A percentile compares a stretch with the other conserved stretches of the same genome.
phyloP scores from a whole-genome alignment of 345 rosid species.

The Citrus reticulata region DNA sequence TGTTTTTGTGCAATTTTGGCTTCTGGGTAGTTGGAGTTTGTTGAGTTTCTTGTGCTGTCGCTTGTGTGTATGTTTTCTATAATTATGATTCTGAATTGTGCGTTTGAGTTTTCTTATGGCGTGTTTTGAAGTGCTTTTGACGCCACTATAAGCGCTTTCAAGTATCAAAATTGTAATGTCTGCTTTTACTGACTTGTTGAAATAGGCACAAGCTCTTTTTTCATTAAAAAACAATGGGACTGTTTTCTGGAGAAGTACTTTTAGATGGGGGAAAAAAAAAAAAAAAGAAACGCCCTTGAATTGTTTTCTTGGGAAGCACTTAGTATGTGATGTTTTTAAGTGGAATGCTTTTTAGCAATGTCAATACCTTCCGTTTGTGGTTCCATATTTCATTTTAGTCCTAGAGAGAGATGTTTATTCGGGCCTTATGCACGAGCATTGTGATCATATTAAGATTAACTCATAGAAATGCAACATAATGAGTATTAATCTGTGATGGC shows the following conservation, averaged over 20 bases:
- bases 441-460: not conserved
- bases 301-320: not conserved
- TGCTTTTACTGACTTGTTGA: not conserved
- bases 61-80: not conserved
- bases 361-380: not conserved
- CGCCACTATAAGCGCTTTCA: not conserved
- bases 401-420: not conserved
- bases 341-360: not conserved
- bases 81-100: not conserved
- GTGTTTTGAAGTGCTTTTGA: not conserved
- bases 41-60: not conserved
- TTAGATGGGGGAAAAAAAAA: not conserved
- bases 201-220: not conserved
- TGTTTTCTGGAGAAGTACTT: not conserved
- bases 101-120: not conserved
- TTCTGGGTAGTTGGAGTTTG: not conserved
- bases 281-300: not conserved
- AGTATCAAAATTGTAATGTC: not conserved
- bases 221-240: not conserved
- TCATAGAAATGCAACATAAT: not conserved
- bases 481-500: not conserved
- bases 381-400: not conserved
- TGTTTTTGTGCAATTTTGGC: constrained; percentile 1
- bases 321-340: not conserved
- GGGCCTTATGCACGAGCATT: not conserved